Evolutionary conservation across 306 rosid genomes (phyloP), one percentile per base, ranked within the genome.

Genomic region (Quercus parvula): DNA sequence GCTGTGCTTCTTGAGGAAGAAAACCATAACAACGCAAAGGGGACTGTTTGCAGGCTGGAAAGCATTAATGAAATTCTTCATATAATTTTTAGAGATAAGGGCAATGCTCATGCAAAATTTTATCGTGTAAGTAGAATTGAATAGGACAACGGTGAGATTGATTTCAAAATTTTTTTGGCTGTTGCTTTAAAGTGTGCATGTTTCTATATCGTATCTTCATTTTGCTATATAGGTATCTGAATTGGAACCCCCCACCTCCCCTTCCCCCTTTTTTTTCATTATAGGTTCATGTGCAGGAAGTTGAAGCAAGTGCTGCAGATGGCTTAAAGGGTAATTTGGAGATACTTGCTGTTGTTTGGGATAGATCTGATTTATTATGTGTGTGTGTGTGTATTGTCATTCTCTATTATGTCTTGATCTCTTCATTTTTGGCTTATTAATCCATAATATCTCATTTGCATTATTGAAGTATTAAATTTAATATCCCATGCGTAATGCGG

Each of bases 201-300:
- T 49, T 54, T 81, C 62, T 82, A 56, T 73, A 31, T 33, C 73
- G 28, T 82, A 25, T 69, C 56, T 77, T 56, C 24, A 38, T 78
- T 73, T 30, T 74, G 14, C 76, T 78, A 52, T 74, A n/a, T 74
- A 17, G 57, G 38, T 73, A 41, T 78, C 86, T 82, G 54, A 88
- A 51, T 69, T 74, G 33, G 71, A 70, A 85, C 27, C 11, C 46
- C 11, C 11, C 3, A 0, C 0, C 46, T 1, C 11, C 46, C 11
- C 3, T 7, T 0, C 46, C 1, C 44, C 44, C 46, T 69, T 56
- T 24, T 35, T 75, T 41, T 79, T 55, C 76, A 61, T 82, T 51
- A 77, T 78, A 94, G 99, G 95, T 92, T 87, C 97, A 94, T 17
- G 88, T 94, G 88, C 90, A 80, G 71, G 97, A 92, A 86, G 87